phyloP scores from a whole-genome alignment of 495 filamentous ascomycete genomes.

The Penicillium argentinense region DNA sequence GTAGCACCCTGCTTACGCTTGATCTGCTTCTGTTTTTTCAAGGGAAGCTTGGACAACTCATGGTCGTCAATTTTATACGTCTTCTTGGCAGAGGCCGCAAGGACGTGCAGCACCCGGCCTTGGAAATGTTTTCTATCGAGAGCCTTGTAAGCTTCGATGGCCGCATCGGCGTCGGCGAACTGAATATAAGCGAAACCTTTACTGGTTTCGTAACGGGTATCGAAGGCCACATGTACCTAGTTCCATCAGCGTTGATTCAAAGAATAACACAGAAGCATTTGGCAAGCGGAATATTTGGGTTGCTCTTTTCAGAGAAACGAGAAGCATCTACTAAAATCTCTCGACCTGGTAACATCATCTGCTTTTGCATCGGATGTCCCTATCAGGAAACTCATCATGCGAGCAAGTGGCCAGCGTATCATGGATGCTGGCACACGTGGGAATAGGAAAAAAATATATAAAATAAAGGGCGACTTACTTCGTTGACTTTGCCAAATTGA shows the following conservation, averaged over 20 bases:
- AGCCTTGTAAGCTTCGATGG: slow-evolving; percentile 70
- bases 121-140: slow-evolving; percentile 84
- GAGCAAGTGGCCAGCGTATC: slow-evolving; percentile 29
- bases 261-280: slow-evolving; percentile 24
- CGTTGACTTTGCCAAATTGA: slow-evolving; percentile 71
- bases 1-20: slow-evolving; percentile 77
- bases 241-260: slow-evolving; percentile 38
- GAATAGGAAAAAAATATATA: slow-evolving; percentile 8
- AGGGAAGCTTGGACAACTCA: slow-evolving; percentile 79
- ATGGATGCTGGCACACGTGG: slow-evolving; percentile 5
- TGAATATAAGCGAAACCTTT: slow-evolving; percentile 92
- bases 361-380: slow-evolving; percentile 94
- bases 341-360: slow-evolving; percentile 63
- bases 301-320: slow-evolving; percentile 57
- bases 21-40: slow-evolving; percentile 91
- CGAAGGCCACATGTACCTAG: slow-evolving; percentile 80
- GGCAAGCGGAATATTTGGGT: slow-evolving; percentile 36
- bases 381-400: slow-evolving; percentile 97
- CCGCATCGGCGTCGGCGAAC: slow-evolving; percentile 65
- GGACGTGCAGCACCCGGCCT: slow-evolving; percentile 85
- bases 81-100: slow-evolving; percentile 77
- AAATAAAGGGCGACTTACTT: slow-evolving; percentile 62
- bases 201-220: slow-evolving; percentile 58
- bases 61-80: slow-evolving; percentile 83
- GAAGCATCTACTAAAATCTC: slow-evolving; percentile 81